Percentiles rank a stretch among this genome's conserved stretches.
These are phyloP conservation scores for Curvularia sp. DNA, from an alignment of 2,329 filamentous ascomycete species.

Conservation along the genomic window DNA sequence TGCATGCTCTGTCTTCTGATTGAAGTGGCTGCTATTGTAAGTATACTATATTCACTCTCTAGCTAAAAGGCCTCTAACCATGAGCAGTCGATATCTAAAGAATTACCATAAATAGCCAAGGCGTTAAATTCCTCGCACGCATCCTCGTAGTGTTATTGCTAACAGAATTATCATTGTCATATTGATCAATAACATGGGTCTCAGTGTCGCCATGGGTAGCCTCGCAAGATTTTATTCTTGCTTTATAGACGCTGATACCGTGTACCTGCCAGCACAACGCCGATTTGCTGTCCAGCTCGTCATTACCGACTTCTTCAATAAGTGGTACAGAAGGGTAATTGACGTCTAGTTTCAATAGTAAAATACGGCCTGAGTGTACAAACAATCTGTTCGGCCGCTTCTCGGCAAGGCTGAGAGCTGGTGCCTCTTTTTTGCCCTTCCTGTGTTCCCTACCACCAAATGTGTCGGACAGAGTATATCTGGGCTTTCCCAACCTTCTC, in stretches of 20 bases:
- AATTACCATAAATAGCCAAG: not conserved
- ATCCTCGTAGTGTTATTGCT: not conserved
- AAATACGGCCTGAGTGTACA: not conserved
- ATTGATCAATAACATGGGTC: not conserved
- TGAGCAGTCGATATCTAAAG: not conserved
- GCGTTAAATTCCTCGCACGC: not conserved
- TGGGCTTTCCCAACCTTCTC: not conserved
- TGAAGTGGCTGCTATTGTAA: not conserved
- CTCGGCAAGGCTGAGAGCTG: too few species aligned
- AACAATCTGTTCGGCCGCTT: too few species aligned
- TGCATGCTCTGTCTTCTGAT: not conserved
- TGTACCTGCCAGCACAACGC: not conserved
- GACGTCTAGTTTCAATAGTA: not conserved
- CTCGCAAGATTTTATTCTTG: slow-evolving; percentile 3
- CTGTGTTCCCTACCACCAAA: not conserved
- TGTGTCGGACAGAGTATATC: not conserved
- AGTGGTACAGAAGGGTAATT: not conserved
- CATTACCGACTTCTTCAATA: not conserved
- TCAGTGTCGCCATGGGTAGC: not conserved
- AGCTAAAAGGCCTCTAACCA: not conserved
- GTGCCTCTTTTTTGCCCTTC: not conserved
- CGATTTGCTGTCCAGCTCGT: not conserved
- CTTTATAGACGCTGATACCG: slow-evolving; percentile 1
- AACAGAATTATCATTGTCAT: not conserved
- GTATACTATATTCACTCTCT: not conserved